Conservation (phyloP, 1,284 basidiomycete genomes). For the Boletus sp. region DNA sequence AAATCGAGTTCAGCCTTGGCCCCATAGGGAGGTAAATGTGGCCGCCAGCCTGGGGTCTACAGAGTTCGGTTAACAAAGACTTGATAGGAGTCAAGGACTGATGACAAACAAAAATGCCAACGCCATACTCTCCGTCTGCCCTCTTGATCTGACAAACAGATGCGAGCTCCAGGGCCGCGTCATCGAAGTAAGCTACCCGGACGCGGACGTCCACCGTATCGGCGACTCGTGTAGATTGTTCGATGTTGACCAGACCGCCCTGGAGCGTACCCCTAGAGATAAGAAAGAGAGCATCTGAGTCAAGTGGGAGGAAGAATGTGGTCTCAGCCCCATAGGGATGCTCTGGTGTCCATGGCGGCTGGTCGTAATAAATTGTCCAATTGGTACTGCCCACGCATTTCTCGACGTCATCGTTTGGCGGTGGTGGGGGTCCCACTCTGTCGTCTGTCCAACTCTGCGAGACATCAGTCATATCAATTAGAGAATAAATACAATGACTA, state of each 20-base stretch:
- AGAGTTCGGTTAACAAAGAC: background rate
- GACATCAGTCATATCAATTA: background rate
- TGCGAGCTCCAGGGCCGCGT: conserved; percentile 28
- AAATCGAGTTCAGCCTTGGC: conserved; percentile 24
- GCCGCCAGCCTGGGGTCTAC: conserved; percentile 8
- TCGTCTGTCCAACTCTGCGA: conserved; percentile 7
- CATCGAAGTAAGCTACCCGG: conserved; percentile 29
- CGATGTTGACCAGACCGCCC: conserved; percentile 33
- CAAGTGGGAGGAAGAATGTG: conserved; percentile 36
- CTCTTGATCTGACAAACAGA: conserved; percentile 36
- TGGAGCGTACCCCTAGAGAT: conserved; percentile 35
- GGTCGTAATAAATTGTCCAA: conserved; percentile 28
- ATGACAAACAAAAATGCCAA: conserved; percentile 42
- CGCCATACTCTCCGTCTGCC: conserved; percentile 33
- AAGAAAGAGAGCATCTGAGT: conserved; percentile 36
- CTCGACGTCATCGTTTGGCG: conserved; percentile 1
- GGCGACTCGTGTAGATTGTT: conserved; percentile 26
- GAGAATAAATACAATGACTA: background rate
- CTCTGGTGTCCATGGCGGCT: conserved; percentile 23
- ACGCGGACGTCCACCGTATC: conserved; percentile 35
- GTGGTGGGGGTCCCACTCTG: background rate
- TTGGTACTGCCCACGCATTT: conserved; percentile 20
- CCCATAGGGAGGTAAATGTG: background rate
- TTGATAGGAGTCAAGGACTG: background rate
- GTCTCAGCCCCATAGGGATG: conserved; percentile 28